Percentiles rank a stretch among this genome's conserved stretches.
phyloP scores from a whole-genome alignment of 2,329 filamentous ascomycete species.

The Cladophialophora chaetospira region DNA sequence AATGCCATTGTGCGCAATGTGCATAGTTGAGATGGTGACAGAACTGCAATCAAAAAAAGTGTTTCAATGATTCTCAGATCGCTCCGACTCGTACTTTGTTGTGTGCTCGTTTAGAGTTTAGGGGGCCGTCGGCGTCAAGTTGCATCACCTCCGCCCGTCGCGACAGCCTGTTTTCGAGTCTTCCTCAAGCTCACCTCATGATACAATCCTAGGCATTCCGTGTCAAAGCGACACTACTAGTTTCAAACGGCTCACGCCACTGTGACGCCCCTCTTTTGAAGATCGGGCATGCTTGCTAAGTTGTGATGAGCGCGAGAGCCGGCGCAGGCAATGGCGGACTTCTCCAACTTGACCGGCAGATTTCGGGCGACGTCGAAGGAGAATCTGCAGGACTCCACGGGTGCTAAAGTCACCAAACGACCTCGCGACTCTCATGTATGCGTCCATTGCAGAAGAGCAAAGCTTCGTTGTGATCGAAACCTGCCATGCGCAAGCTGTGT shows the following conservation, averaged over 20 bases:
- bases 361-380: conserved; percentile 61
- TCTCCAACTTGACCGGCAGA: conserved; percentile 20
- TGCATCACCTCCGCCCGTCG: no score
- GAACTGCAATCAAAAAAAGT: conserved; percentile 2
- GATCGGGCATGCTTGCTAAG: no score
- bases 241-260: no score
- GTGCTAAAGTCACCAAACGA: conserved; percentile 71
- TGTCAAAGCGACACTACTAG: no score
- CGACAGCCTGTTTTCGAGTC: no score
- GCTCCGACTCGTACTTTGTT: no score
- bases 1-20: conserved; percentile 4
- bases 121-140: no score
- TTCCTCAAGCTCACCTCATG: no score
- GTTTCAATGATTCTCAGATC: conserved; percentile 1
- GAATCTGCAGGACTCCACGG: conserved; percentile 44
- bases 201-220: no score
- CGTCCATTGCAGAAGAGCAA: conserved; percentile 41
- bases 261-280: no score
- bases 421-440: conserved; percentile 79
- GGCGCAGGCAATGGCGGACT: conserved; percentile 11
- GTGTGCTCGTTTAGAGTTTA: no score
- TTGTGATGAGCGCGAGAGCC: no score
- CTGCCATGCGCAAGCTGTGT: conserved; percentile 48
- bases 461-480: conserved; percentile 45
- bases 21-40: conserved; percentile 1